Evolutionary conservation across 2,329 filamentous ascomycete genomes (phyloP), one percentile per base, ranked within the genome.

Genomic region (Trichoderma oligosporum): DNA sequence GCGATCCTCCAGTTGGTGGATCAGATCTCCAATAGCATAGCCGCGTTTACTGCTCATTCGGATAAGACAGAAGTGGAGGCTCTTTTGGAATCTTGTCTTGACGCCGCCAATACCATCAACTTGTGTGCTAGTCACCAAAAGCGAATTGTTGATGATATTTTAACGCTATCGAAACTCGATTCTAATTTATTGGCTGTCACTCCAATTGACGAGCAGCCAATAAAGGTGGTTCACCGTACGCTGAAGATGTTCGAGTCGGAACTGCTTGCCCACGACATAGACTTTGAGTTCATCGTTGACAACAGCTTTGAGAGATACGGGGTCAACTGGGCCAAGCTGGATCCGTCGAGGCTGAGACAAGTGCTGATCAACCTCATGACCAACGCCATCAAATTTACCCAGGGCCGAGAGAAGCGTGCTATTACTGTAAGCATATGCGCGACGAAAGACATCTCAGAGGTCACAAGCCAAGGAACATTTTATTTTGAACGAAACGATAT

Each of bases 201-300:
- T 1, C 87, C 87, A 0, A 81, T 89, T 4, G 82, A 87, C 58
- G 82, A 85, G 1, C 85, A 89, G 64, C 87, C 87, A 0, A 71
- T 88, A 33, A 79, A 82, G 22, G 82, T 89, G 7, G 84, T 89
- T 2, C 82, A 87, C 61, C 77, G 83, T 31, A 86, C 86, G 1
- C 72, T 90, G 41, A 89, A 89, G 68, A 90, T 93, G 84, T 91
- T 91, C 64, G 87, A 91, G 70, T 80, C 86, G 7, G 88, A 93
- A 67, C 73, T 93, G 12, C 78, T 83, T 44, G 85, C 85, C 7
- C 86, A 89, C 58, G 83, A 85, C 41, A 92, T 93, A 59, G 78
- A 83, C 52, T 82, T 91, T 70, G 79, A 84, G 36, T 88, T 91
- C 62, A 76, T 78, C 1, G 80, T 91, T 38, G 84, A 89, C 63